Base-by-base conservation (phyloP, 2,329 filamentous ascomycete species). In the Fusarium sp. region DNA sequence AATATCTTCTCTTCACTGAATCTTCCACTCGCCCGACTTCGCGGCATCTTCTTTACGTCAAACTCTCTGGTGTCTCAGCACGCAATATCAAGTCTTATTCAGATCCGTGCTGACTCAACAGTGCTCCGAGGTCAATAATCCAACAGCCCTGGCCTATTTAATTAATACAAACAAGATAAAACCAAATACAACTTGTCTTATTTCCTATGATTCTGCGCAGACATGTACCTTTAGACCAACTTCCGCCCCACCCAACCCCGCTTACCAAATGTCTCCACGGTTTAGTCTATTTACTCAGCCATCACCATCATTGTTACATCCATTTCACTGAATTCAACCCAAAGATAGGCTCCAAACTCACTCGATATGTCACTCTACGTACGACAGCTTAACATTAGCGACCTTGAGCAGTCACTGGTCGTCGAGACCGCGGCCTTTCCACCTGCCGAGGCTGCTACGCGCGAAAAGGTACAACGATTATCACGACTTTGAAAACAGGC, bases 381-480 rank as follows among this genome's bases (percentile, higher is more conserved):
- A 20, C 68, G 74, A 14, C 63, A 63, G 17, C 50, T 76, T 11
- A 56, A 51, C 6, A 53, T 75, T 5, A 6, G 39, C 3, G 75
- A 77, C 37, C 64, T 77, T 0, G 70, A 76, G 7, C 59, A 61
- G 14, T 75, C 70, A 6, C 48, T 57, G 2, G 45, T 53, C 7
- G 70, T 77, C 3, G 75, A 77, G 28, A 66, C 74, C 1, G 68
- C 74, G 1, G 74, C 75, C 0, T 77, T 77, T 40, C 75, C 75
- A 7, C 71, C 75, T 2, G 68, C 67, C 1, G 71, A 75, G 33
- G 75, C 72, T 5, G 75, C 75, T 4, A 72, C 71, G 50, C 72
- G 67, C 19, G 71, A 74, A 56, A 76, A 75, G 64, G 75, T 75
- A 32, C 30, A 33, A 11, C 11, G 10, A 6, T 20, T 2, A 19